Evolutionary conservation across 257 asterid genomes (phyloP), one percentile per base, ranked within the genome.

Genomic region (Cordia subcordata): DNA sequence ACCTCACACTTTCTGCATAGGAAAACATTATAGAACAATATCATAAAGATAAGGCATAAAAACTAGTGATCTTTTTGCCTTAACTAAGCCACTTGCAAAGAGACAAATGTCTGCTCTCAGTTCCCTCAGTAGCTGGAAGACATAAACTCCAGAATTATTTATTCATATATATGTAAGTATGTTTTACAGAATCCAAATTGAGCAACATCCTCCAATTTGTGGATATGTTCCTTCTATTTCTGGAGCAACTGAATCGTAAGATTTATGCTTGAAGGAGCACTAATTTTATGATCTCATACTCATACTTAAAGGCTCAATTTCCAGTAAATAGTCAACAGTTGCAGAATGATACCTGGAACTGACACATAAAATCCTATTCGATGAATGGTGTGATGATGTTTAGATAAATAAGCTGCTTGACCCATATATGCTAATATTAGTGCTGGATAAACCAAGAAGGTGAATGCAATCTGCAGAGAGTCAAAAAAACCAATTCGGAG

Each of bases 361-460:
- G 98, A 85, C 53, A 83, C 95, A 19, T 91, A 91, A 72, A 88
- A 91, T 13, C 96, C 95, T 6, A 91, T 88, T 63, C 74, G 77
- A 65, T 85, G 84, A 59, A 78, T 76, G 19, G 82, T 78, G 60
- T 85, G 85, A 68, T 91, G 98, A 73, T 91, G 96, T 79, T 46
- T 80, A 21, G 98, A 91, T 50, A 91, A 68, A 70, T 68, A 91
- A 65, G 98, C 98, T 60, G 98, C 98, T 82, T 91, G 96, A 46
- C 98, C 98, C 98, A 91, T 91, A 70, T 91, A 91, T 32, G 95
- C 96, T 82, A 91, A 75, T 64, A 78, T 88, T 27, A 91, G 71
- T 13, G 98, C 98, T 12, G 96, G 96, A 79, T 91, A 91, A 51
- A 91, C 98, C 94, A 91, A 60, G 68, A 91, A 91, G 71, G 90